Base-by-base conservation (phyloP, 352 stramenopile species). In the Globisporangium uncinulatum region DNA sequence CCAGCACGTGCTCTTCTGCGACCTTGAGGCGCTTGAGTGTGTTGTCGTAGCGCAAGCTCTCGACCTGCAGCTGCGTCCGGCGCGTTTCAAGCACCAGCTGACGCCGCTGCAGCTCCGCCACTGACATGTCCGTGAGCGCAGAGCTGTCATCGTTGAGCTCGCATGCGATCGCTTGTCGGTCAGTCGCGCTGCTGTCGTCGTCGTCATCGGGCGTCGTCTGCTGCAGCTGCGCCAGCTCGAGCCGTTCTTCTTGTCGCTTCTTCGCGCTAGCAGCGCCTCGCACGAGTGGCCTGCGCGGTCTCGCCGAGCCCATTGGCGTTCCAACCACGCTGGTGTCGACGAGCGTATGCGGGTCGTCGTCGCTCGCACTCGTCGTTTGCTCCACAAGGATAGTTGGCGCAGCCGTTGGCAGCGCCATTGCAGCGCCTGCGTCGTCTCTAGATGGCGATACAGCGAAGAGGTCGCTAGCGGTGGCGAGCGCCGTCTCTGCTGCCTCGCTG, bases 1-100 rank as follows among this genome's bases (percentile, higher is more conserved):
- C 70, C 14, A 83, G 54, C 36, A 70, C 52, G 39, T 59, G 63
- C 54, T 66, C 54, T 36, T 62, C 48, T 24, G 51, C 56, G 20
- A 62, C 43, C 32, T 52, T 37, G 41, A 63, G 47, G 34, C 52
- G 48, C 56, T 64, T 67, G 13, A 64, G 43, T n/a, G 52, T 43
- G 36, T 55, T 67, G 50, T 62, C 50, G 39, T 54, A 63, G 56
- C 56, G 50, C 55, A 64, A 37, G 17, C 32, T 47, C 48, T 62
- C 52, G 48, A 58, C 59, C 32, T 58, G 48, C n/a, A 63, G 43
- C 43, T 36, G 14, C 29, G 34, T 34, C 53, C 59, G 53, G 43
- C 44, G 51, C 51, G 45, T 42, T 9, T 53, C 45, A 21, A 57
- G 31, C 44, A 55, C 58, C 20, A 59, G 58, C 19, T 59, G 37